Conservation (phyloP, 108 stramenopile genomes). For the Nitzschia sp. region DNA sequence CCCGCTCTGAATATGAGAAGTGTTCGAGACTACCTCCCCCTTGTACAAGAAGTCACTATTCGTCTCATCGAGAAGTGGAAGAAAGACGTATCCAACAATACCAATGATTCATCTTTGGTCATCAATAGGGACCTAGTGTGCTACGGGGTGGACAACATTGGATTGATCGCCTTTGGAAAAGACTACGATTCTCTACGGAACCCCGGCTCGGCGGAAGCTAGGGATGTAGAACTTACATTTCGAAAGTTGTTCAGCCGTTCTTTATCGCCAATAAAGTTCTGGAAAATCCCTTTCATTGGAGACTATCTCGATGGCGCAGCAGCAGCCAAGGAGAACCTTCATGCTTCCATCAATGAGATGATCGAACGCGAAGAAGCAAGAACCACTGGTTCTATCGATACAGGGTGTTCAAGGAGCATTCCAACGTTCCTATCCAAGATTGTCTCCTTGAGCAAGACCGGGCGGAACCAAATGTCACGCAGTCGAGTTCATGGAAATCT, state of each 20-base stretch:
- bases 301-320: conserved; percentile 32
- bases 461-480: background rate
- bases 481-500: conserved; percentile 20
- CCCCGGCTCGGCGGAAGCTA: background rate
- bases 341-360: background rate
- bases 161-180: conserved; percentile 13
- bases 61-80: conserved; percentile 23
- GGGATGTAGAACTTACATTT: background rate
- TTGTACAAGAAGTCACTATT: conserved; percentile 8
- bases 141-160: conserved; percentile 18
- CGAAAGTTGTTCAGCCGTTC: background rate
- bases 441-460: background rate
- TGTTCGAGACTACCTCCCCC: conserved; percentile 11
- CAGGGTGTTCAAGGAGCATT: background rate
- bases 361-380: background rate
- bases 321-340: background rate
- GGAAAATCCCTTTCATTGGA: conserved; percentile 38
- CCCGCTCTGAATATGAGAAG: conserved; percentile 31
- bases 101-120: background rate
- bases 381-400: background rate
- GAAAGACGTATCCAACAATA: background rate
- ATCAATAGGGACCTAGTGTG: conserved; percentile 10
- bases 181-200: conserved; percentile 17
- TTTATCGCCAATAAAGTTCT: conserved; percentile 25
- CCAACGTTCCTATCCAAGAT: background rate